Evolutionary conservation across 352 stramenopile genomes (phyloP), one percentile per base, ranked within the genome.

Genomic region (Phytopythium chamaehyphon): DNA sequence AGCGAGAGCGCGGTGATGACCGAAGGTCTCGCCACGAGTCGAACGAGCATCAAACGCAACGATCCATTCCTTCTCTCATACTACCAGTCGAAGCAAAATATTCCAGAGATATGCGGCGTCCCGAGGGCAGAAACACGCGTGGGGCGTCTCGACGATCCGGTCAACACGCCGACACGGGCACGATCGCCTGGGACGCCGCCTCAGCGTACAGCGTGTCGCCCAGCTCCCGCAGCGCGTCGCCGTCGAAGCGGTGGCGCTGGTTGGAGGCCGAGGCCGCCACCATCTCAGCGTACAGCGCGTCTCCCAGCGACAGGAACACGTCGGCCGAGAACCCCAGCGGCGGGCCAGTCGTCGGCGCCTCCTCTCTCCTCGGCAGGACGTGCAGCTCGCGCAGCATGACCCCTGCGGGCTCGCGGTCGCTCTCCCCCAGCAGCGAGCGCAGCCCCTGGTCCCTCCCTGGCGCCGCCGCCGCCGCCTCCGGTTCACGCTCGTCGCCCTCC

Each of bases 231-330:
- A 86, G 82, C 2, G 73, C 57, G 28, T 83, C 64, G 36, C 62
- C 59, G 39, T 71, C 71, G 52, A 86, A 79, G 6, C 56, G 61
- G 40, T 71, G 71, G 54, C 71, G 69, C 38, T 77, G 56, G 11
- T 38, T 12, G 6, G 40, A 33, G 10, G 24, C 12, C 42, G 62
- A 64, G 12, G 72, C 55, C 37, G 61, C 57, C 16, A 77, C 42
- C 74, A 90, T 91, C 44, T 92, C 81, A 18, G 66, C 70, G 59
- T 84, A 85, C 37, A 90, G 56, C 22, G 69, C 77, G 51, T 87
- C 71, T n/a, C 81, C 81, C 18, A 92, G 54, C 40, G 69, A 65
- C 8, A 60, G 59, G 51, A 92, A 92, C 77, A 88, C 86, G 26
- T 74, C 61, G 16, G 81, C 57, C 24, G 78, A 84, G 55, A 92